Base-by-base conservation (phyloP, 75 land plant genomes). In the Pseudotsuga menziesii region DNA sequence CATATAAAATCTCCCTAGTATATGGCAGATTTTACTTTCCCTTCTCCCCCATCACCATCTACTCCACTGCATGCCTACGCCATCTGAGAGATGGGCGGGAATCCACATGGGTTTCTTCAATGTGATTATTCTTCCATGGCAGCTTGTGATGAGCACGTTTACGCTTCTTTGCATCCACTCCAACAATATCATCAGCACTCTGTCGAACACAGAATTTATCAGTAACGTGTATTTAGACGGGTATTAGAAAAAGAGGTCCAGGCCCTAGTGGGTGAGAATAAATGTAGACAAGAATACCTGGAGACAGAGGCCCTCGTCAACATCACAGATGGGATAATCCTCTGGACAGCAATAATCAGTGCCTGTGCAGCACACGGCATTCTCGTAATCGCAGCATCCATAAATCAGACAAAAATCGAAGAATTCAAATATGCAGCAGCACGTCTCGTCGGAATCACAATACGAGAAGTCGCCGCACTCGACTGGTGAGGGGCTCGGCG, bases 291-390 rank as follows among this genome's bases (percentile, higher is more conserved):
- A 8, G 25, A 3, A 26, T 72, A 88, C 91, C 91, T 86, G 71
- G 72, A 81, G 81, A 67, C 91, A 89, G 58, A 81, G 79, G 12
- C 89, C 89, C 36, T 82, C 82, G 22, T 76, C 71, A 3, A 84
- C 56, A 66, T 89, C 88, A 55, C 91, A 89, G 73, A 89, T 87
- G 29, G 91, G 89, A 56, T 87, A 89, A 74, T 88, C 91, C 26
- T 75, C 35, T 13, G 91, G 91, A 78, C 91, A 89, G 81, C 91
- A 89, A 67, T 85, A 79, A 0, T 64, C 36, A 22, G 84, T 79
- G 48, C 80, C 87, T 8, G 76, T 72, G 58, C 91, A 89, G 79
- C 91, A 89, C 17, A 87, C 86, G 29, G 90, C 91, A 72, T 84
- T 74, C 64, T 88, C 78, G 19, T 81, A 80, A 11, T 57, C 72